Conservation (phyloP, 2,329 filamentous ascomycete genomes). For the Colletotrichum sublineola region DNA sequence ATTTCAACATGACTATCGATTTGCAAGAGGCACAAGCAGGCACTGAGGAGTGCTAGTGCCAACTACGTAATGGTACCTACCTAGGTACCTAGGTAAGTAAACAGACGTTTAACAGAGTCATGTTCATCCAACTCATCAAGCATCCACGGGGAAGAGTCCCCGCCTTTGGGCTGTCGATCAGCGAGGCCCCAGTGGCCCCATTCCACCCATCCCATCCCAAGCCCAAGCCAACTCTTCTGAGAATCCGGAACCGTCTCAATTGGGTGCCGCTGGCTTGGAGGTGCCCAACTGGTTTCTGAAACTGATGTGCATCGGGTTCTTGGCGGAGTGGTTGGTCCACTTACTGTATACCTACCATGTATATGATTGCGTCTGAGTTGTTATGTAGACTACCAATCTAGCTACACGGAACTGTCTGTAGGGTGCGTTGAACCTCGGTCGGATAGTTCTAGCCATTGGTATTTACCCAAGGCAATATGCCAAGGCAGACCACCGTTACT, state of each 20-base stretch:
- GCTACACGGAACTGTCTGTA: not conserved
- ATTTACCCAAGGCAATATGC: too few species aligned
- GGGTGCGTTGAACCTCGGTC: not conserved
- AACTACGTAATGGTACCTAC: too few species aligned
- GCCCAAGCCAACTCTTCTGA: not conserved
- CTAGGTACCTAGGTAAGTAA: not conserved
- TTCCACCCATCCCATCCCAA: too few species aligned
- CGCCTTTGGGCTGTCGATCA: slow-evolving; percentile 17
- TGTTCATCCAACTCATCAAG: not conserved
- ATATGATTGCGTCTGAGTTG: too few species aligned
- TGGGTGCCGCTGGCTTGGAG: slow-evolving; percentile 8
- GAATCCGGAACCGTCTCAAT: not conserved
- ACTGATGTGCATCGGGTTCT: slow-evolving; percentile 15
- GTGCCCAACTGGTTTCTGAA: slow-evolving; percentile 24
- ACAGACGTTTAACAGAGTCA: not conserved
- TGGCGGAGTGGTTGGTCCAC: slow-evolving; percentile 2
- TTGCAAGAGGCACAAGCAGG: too few species aligned
- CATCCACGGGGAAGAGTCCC: not conserved
- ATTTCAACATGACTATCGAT: too few species aligned
- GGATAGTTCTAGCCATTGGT: not conserved
- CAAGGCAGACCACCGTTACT: not conserved
- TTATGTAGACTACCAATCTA: not conserved
- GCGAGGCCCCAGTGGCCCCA: slow-evolving; percentile 6
- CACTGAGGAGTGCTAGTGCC: too few species aligned
- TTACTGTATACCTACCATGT: not conserved